A percentile compares a stretch with the other conserved stretches of the same genome.
These are phyloP conservation scores for Rubia peregrina DNA, from an alignment of 305 asterid genomes.

Conservation along the genomic window DNA sequence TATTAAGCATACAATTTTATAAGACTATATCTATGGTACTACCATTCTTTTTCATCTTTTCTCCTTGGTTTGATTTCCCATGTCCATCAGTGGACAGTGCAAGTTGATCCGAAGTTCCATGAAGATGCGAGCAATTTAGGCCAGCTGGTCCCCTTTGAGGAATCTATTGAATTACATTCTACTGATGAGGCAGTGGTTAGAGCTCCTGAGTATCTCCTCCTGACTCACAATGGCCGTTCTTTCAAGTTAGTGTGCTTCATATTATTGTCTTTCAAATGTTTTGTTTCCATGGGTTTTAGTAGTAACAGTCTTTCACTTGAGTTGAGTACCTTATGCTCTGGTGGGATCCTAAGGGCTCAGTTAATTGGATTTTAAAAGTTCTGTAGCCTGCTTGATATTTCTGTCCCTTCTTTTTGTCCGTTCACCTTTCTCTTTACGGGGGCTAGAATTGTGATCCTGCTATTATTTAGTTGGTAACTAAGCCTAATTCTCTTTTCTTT, in stretches of 20 bases:
- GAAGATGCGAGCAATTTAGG: slow-evolving; percentile 91
- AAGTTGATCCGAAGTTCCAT: slow-evolving; percentile 85
- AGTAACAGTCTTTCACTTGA: neutral
- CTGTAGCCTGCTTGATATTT: neutral
- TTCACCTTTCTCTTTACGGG: neutral
- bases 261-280: slow-evolving; percentile 15
- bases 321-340: neutral
- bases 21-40: neutral
- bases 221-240: slow-evolving; percentile 85
- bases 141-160: slow-evolving; percentile 92
- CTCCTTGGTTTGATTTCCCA: slow-evolving; percentile 24
- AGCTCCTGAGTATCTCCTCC: slow-evolving; percentile 91
- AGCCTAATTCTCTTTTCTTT: slow-evolving; percentile 14
- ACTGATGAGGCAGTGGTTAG: slow-evolving; percentile 61
- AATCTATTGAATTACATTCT: slow-evolving; percentile 65
- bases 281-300: neutral
- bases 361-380: neutral
- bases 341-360: neutral
- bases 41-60: slow-evolving; percentile 1
- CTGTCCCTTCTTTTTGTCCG: neutral
- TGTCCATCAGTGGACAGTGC: slow-evolving; percentile 73
- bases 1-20: neutral
- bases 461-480: neutral
- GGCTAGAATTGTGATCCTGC: neutral
- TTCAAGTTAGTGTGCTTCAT: slow-evolving; percentile 68